A percentile compares a stretch with the other conserved stretches of the same genome.
Evolutionary conservation across 352 stramenopile genomes (phyloP).

Genomic region (Globisporangium alternatum): DNA sequence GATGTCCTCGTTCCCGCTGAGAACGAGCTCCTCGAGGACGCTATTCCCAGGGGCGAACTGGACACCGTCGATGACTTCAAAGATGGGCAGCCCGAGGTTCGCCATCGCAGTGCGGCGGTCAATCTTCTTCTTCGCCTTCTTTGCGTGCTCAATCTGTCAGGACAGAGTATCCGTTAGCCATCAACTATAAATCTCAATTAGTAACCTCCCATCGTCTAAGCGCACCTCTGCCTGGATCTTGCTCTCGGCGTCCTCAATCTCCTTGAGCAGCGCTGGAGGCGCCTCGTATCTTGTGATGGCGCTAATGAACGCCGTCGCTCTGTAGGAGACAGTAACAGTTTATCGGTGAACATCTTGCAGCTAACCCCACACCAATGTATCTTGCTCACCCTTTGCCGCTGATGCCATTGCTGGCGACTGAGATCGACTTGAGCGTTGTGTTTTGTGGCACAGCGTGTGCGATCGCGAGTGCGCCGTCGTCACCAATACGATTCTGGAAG

Average conservation of each 20-base stretch:
- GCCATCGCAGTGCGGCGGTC: conserved; percentile 47
- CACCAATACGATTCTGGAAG: conserved; percentile 60
- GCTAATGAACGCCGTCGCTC: conserved; percentile 32
- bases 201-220: neutral
- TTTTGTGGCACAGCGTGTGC: conserved; percentile 60
- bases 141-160: conserved; percentile 59
- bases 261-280: conserved; percentile 42
- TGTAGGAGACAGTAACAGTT: conserved; percentile 6
- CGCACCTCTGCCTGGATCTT: conserved; percentile 55
- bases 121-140: conserved; percentile 84
- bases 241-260: conserved; percentile 59
- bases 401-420: conserved; percentile 60
- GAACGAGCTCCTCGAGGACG: conserved; percentile 53
- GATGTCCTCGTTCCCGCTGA: conserved; percentile 63
- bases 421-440: conserved; percentile 54
- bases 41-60: conserved; percentile 56
- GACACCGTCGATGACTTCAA: conserved; percentile 53
- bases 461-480: conserved; percentile 51
- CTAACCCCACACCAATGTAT: neutral
- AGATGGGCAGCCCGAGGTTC: conserved; percentile 52
- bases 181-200: neutral
- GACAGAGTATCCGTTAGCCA: neutral
- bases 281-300: conserved; percentile 54
- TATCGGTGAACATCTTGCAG: neutral
- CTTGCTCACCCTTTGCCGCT: conserved; percentile 28